phyloP scores from a whole-genome alignment of 345 rosid genomes.

The Aegle marmelos region DNA sequence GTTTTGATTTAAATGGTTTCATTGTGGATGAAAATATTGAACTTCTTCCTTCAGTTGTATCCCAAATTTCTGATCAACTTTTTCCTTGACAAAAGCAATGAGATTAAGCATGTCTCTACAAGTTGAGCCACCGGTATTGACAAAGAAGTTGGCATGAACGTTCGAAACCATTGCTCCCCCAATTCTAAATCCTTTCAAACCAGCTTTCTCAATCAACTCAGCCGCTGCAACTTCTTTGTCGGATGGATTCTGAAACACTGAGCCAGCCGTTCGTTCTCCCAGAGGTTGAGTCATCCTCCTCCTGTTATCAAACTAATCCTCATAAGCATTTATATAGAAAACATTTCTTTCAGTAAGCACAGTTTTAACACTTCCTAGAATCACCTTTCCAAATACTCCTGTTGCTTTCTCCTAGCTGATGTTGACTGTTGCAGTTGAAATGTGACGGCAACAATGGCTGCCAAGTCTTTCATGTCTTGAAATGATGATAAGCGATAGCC shows the following conservation, averaged over 20 bases:
- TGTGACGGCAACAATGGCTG: conserved; percentile 31
- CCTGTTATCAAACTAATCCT: conserved; percentile 4
- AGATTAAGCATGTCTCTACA: conserved; percentile 38
- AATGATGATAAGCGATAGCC: conserved; percentile 32
- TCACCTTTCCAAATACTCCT: conserved; percentile 16
- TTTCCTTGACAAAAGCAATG: conserved; percentile 30
- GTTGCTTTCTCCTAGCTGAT: conserved; percentile 24
- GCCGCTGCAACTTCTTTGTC: conserved; percentile 24
- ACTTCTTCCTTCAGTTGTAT: conserved; percentile 28
- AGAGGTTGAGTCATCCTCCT: conserved; percentile 29
- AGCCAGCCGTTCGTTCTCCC: conserved; percentile 23
- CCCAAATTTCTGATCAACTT: conserved; percentile 23
- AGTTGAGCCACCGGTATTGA: conserved; percentile 19
- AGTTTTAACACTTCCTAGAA: not conserved
- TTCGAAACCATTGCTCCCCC: conserved; percentile 40
- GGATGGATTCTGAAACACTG: conserved; percentile 25
- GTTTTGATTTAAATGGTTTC: not conserved
- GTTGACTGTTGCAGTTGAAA: conserved; percentile 24
- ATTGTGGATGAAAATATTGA: conserved; percentile 19
- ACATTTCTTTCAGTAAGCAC: not conserved
- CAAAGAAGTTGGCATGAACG: conserved; percentile 33
- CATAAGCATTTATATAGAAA: not conserved
- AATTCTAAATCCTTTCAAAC: conserved; percentile 25
- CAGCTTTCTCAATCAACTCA: conserved; percentile 32
- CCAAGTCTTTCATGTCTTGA: conserved; percentile 29